phyloP scores from a whole-genome alignment of 345 rosid genomes.

The Carallia pectinifolia region DNA sequence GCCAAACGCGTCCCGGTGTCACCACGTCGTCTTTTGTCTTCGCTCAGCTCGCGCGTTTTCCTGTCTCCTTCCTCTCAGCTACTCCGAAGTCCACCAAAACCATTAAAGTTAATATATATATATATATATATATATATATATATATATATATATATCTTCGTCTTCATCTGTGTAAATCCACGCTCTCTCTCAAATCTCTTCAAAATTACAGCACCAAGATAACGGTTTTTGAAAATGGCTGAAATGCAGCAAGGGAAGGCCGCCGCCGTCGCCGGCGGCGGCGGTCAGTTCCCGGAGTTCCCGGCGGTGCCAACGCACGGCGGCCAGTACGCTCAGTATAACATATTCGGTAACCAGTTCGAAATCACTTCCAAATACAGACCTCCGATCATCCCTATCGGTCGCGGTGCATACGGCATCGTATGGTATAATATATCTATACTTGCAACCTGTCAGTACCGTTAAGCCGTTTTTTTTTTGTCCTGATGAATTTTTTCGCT shows the following conservation, averaged over 20 bases:
- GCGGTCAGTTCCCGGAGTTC: constrained; percentile 59
- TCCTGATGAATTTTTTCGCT: too few relatives aligned
- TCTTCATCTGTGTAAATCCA: background rate
- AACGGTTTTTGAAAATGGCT: too few relatives aligned
- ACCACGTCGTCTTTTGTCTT: background rate
- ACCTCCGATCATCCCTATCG: constrained; percentile 90
- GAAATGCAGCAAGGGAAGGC: too few relatives aligned
- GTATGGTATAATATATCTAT: too few relatives aligned
- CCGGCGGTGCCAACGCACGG: constrained; percentile 72
- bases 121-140: too few relatives aligned
- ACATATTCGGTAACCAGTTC: constrained; percentile 77
- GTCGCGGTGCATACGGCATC: constrained; percentile 97
- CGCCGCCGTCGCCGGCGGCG: too few relatives aligned
- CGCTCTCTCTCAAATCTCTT: background rate
- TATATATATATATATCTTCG: too few relatives aligned
- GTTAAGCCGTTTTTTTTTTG: too few relatives aligned
- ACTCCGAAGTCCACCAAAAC: constrained; percentile 30
- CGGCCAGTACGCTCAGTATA: constrained; percentile 63
- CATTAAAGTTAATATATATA: background rate
- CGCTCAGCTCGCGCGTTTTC: constrained; percentile 51
- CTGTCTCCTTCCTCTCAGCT: constrained; percentile 52
- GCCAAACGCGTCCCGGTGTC: background rate
- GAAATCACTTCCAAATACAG: constrained; percentile 86
- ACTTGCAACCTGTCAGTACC: too few relatives aligned
- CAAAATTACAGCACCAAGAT: too few relatives aligned